phyloP scores from a whole-genome alignment of 140 eudicot species.

The Senecio squalidus region DNA sequence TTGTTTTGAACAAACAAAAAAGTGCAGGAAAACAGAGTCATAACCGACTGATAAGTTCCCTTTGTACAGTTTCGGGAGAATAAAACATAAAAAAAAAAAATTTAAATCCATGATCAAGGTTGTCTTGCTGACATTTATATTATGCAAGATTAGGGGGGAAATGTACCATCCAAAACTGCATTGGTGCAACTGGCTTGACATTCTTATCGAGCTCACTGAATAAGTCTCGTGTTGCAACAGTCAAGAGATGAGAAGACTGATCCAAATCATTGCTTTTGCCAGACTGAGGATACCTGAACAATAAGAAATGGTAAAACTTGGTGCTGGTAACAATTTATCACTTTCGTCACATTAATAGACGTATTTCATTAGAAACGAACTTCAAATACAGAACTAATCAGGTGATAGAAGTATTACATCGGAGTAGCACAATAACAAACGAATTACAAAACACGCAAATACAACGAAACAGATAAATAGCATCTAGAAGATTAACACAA shows the following conservation, averaged over 20 bases:
- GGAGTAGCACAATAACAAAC: not conserved
- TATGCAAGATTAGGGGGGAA: too few relatives aligned
- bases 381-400: not conserved
- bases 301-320: not conserved
- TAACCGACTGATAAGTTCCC: not conserved
- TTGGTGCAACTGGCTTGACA: constrained; percentile 92
- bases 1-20: not conserved
- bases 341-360: not conserved
- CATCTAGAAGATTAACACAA: constrained; percentile 4
- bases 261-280: constrained; percentile 72
- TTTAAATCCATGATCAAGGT: constrained; percentile 1
- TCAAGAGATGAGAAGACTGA: constrained; percentile 84
- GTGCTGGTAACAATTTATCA: constrained; percentile 1
- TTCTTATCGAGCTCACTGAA: constrained; percentile 89
- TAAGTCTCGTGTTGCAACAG: constrained; percentile 88
- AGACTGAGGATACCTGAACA: constrained; percentile 72
- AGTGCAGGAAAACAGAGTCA: constrained; percentile 4
- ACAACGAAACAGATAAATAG: constrained; percentile 2
- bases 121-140: too few relatives aligned
- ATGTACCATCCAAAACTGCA: constrained; percentile 89
- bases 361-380: not conserved
- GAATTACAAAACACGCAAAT: not conserved
- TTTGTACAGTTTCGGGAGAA: not conserved
- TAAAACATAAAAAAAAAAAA: not conserved
- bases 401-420: not conserved